Percentiles rank a stretch among this genome's conserved stretches.
phyloP scores from a whole-genome alignment of 192 early-diverging fungal species.

The Coemansia sp. region DNA sequence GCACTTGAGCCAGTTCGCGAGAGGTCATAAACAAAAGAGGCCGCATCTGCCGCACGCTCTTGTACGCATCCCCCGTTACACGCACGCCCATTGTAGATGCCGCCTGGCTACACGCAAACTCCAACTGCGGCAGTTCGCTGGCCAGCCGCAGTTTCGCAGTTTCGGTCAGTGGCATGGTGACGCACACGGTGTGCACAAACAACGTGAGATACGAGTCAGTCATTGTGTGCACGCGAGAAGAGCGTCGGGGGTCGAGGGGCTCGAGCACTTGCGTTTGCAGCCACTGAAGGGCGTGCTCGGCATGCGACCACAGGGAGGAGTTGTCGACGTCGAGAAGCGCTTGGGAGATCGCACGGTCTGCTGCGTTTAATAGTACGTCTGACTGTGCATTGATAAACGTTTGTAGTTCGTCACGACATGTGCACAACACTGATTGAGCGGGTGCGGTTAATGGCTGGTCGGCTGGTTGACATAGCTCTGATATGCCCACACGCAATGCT shows the following conservation, averaged over 20 bases:
- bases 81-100: neutral
- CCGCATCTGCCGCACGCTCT: constrained; percentile 19
- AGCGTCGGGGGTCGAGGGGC: constrained; percentile 1
- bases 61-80: constrained; percentile 5
- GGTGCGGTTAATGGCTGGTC: neutral
- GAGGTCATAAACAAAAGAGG: constrained; percentile 35
- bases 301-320: neutral
- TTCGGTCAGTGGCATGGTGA: constrained; percentile 28
- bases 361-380: neutral
- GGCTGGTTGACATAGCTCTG: neutral
- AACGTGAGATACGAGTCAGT: constrained; percentile 7
- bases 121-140: constrained; percentile 26
- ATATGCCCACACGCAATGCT: neutral
- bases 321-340: neutral
- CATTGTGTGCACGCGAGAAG: neutral
- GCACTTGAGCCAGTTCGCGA: neutral
- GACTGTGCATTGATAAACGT: neutral
- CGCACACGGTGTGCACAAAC: constrained; percentile 11
- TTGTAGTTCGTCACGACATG: neutral
- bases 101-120: constrained; percentile 43
- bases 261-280: constrained; percentile 22
- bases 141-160: constrained; percentile 16
- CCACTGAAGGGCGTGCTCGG: constrained; percentile 16
- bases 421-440: neutral
- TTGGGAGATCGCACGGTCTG: neutral